phyloP scores from a whole-genome alignment of 2,329 filamentous ascomycete genomes.

The Xylaria multiplex region DNA sequence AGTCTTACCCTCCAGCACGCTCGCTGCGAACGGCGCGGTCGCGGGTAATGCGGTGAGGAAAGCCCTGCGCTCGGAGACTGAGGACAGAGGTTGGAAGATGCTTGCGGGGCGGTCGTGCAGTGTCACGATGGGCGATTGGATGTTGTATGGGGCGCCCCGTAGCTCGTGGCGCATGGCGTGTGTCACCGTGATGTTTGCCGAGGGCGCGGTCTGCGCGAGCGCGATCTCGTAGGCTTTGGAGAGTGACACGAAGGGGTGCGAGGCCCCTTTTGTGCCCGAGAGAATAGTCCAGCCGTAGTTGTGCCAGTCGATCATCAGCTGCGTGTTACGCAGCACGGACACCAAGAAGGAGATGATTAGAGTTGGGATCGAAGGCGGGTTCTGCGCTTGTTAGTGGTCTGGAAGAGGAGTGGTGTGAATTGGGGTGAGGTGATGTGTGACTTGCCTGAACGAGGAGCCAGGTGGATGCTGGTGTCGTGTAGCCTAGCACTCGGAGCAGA shows the following conservation, averaged over 20 bases:
- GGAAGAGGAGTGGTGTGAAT: neutral
- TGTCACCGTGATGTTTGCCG: constrained; percentile 86
- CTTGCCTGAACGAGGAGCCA: constrained; percentile 86
- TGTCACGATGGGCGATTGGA: constrained; percentile 73
- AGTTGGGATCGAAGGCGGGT: constrained; percentile 94
- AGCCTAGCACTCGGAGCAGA: constrained; percentile 77
- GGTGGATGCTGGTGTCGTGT: constrained; percentile 75
- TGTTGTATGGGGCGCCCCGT: constrained; percentile 67
- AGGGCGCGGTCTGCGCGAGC: constrained; percentile 73
- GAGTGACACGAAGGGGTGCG: constrained; percentile 79
- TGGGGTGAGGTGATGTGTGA: neutral
- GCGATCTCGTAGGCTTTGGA: constrained; percentile 81
- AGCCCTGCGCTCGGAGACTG: constrained; percentile 56
- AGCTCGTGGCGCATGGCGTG: constrained; percentile 85
- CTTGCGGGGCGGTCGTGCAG: constrained; percentile 87
- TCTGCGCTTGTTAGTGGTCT: constrained; percentile 62
- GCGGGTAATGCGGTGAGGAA: constrained; percentile 75
- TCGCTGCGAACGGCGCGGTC: constrained; percentile 67
- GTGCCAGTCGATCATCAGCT: constrained; percentile 95
- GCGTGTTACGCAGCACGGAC: constrained; percentile 80
- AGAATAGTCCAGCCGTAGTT: constrained; percentile 98
- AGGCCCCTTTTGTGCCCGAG: constrained; percentile 64
- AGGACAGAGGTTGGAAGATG: constrained; percentile 78
- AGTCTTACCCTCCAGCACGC: constrained; percentile 67
- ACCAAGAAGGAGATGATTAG: constrained; percentile 78